Evolutionary conservation across 139 green algal genomes (phyloP), one percentile per base, ranked within the genome.

Genomic region (Astrephomene gubernaculifera): DNA sequence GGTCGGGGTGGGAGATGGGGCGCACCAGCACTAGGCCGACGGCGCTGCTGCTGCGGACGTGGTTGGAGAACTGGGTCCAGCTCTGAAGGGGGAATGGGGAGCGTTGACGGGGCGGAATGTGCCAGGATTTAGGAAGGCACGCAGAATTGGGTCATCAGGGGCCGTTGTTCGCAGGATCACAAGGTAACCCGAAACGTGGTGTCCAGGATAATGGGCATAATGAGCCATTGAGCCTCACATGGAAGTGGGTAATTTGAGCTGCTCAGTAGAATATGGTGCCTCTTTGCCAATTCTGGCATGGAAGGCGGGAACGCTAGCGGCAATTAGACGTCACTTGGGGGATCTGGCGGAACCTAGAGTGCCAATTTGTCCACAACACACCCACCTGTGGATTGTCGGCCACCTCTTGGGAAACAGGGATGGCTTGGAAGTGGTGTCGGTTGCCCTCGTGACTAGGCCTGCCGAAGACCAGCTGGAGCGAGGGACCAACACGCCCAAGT

Each of bases 21-120:
- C 72, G 72, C 19, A 87, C 83, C 3, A 87, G 73, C 25, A 87
- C 35, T 10, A 87, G 61, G 22, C 83, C 83, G 38, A 44, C 24
- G 45, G 83, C 71, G 43, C 71, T 43, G 35, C 31, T 76, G 63
- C 36, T 64, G 36, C 63, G 44, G 31, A 84, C 78, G 43, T 63
- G 44, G 7, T 29, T 24, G 0, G 63, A 22, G 12, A 84, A 44
- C 3, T 64, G 10, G 63, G 2, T 12, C 78, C 78, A 84, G 14
- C 9, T 65, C 78, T 84, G 43, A 7, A 27, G 44, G 25, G 41
- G 41, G n/a, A n/a, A n/a, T n/a, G n/a, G n/a, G n/a, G n/a, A n/a
- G n/a, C n/a, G n/a, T n/a, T n/a, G n/a, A n/a, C n/a, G n/a, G n/a
- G n/a, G n/a, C n/a, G n/a, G n/a, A n/a, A n/a, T n/a, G n/a, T n/a